Base-by-base conservation (phyloP, 768 basidiomycete species). In the Russula olivacea region DNA sequence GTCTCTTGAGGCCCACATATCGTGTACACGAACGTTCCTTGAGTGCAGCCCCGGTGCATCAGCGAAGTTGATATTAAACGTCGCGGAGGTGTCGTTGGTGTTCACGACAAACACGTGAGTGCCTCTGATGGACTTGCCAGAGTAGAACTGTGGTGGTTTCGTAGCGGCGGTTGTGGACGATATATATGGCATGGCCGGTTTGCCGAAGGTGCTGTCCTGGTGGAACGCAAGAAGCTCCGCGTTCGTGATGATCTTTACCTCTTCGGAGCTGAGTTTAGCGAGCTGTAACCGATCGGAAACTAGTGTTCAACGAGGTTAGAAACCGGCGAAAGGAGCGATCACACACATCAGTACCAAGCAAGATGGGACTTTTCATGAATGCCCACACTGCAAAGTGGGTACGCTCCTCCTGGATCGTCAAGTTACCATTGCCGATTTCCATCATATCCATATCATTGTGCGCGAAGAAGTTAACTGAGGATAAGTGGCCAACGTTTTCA, bases 361-460 rank as follows among this genome's bases (percentile, higher is more conserved):
- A 72, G 55, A 84, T 82, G 3, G 82, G 82, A 61, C 81, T 82
- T 68, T 83, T 83, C 65, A 83, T 70, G 69, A 82, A 81, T n/a
- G 73, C 74, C 82, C 82, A 83, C 30, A 76, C 79, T n/a, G 82
- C 80, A 61, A 83, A 83, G 71, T 83, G 82, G 10, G 81, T 81
- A 7, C 81, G 76, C 50, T 83, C 74, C 64, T 83, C 82, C 61
- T 78, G 69, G 28, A 79, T 72, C 2, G 80, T 80, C 21, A 82
- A 71, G 40, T 70, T 73, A 4, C 82, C 82, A 65, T 83, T 83
- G 38, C 81, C 79, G 25, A 70, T 66, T 55, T 79, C 77, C 77
- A 79, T 79, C 81, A 83, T 83, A 68, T 83, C 82, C 81, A 83
- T 83, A 61, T 84, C 82, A 61, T 82, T 82, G 66, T 83, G 82